Base-by-base conservation (phyloP, 1,284 basidiomycete genomes). In the Ceratobasidium sp. region DNA sequence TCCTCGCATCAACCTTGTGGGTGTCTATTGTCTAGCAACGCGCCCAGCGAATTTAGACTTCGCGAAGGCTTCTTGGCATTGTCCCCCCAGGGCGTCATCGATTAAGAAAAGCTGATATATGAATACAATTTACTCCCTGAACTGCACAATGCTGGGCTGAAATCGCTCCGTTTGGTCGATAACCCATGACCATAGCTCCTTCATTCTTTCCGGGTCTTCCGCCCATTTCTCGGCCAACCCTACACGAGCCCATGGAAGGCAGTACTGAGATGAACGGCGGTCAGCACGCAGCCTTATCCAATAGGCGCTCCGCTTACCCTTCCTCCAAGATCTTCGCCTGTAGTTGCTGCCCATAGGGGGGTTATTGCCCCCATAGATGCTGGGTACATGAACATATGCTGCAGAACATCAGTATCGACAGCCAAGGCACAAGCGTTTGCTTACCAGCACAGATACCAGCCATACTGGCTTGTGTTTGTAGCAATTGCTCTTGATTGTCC, bases 361-460 rank as follows among this genome's bases (percentile, higher is more conserved):
- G 70, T 72, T 38, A 63, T 54, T 9, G 70, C 70, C 2, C 70
- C 70, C 70, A 72, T 72, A 36, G 61, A 42, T 56, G 70, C 40
- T 5, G 70, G 70, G 21, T 72, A 72, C 70, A 72, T 72, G 25
- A 62, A 54, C 40, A 61, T 28, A 23, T 72, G 70, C 70, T 72
- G 33, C 28, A n/a, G 18, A 54, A 16, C 6, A 33, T 62, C 38
- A 36, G n/a, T 11, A 36, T 23, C 42, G 8, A 7, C 9, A 30
- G 7, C 23, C 12, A 18, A n/a, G 25, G 3, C 7, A 63, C 6
- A 21, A 44, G 12, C 21, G n/a, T 53, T 30, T 53, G 42, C 70
- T 54, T 33, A 72, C 70, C 21, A 72, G 36, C n/a, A 63, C 8
- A 7, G 28, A 62, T 21, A 33, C 46, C 1, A 72, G n/a, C 70